Conservation (phyloP, 176 grass and related monocot genomes). For the Hyparrhenia diplandra region DNA sequence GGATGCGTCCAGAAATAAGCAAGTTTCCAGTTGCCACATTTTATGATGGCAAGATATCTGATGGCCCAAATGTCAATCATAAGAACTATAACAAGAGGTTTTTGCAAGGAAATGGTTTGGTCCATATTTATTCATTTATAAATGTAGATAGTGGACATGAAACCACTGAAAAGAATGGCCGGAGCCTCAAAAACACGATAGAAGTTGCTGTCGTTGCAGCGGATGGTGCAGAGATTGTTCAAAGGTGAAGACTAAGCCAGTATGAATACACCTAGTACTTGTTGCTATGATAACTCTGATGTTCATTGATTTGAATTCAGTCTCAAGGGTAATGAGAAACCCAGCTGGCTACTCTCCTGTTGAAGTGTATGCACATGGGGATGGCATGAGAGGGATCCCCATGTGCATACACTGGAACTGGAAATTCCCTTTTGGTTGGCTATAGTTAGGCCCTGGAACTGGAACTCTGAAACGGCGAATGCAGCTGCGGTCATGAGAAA, state of each 20-base stretch:
- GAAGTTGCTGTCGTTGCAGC: neutral
- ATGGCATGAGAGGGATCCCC: no score
- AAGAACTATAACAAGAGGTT: neutral
- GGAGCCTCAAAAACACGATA: neutral
- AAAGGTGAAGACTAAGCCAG: neutral
- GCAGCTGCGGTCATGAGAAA: no score
- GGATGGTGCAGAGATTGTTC: neutral
- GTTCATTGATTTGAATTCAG: neutral
- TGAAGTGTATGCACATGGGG: no score
- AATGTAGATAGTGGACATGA: neutral
- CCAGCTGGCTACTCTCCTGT: no score
- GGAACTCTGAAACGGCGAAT: no score
- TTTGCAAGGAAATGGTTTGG: neutral
- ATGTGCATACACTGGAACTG: no score
- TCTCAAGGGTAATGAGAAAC: neutral
- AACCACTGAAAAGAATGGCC: neutral
- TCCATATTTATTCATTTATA: neutral
- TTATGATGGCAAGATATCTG: constrained; percentile 34
- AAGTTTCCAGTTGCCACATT: constrained; percentile 54
- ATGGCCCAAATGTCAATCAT: neutral
- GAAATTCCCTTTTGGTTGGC: no score
- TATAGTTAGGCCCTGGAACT: no score
- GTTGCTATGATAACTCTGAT: neutral
- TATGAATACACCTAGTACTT: neutral
- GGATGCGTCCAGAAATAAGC: constrained; percentile 65